phyloP scores from a whole-genome alignment of 2,329 filamentous ascomycete genomes.

The Paracorniculantispora psalliotae region DNA sequence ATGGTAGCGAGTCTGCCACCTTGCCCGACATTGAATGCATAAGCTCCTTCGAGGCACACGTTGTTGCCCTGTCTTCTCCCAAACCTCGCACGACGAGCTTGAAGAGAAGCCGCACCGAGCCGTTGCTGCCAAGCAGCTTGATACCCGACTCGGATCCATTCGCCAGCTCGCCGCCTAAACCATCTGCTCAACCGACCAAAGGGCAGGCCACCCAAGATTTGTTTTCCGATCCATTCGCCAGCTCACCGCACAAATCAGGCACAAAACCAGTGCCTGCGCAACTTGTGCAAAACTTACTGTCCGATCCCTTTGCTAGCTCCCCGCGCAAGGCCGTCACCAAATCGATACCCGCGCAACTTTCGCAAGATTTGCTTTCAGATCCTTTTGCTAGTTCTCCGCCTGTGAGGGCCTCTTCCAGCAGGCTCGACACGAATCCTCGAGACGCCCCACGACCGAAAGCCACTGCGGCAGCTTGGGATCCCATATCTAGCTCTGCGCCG shows the following conservation, averaged over 20 bases:
- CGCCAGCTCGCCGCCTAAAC: conserved; percentile 27
- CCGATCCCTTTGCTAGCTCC: no score
- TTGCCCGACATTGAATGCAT: conserved; percentile 31
- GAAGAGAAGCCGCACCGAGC: conserved; percentile 1
- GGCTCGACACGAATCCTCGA: neutral
- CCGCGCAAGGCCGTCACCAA: no score
- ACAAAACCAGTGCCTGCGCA: no score
- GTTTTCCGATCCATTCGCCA: neutral
- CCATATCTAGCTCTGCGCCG: conserved; percentile 50
- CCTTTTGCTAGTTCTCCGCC: conserved; percentile 17
- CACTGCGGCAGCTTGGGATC: conserved; percentile 36
- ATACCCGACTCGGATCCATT: conserved; percentile 28
- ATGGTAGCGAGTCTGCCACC: neutral
- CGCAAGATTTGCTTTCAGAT: neutral
- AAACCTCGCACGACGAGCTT: neutral
- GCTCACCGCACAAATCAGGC: no score
- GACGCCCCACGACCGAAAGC: neutral
- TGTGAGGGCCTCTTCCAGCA: neutral
- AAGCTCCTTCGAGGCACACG: conserved; percentile 24
- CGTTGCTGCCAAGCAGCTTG: neutral
- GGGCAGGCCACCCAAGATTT: neutral
- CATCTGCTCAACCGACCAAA: neutral
- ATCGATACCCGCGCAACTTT: neutral
- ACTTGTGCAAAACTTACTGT: no score
- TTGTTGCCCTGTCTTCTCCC: neutral